phyloP scores from a whole-genome alignment of 2,329 filamentous ascomycete genomes.

The Neonectria hederae region DNA sequence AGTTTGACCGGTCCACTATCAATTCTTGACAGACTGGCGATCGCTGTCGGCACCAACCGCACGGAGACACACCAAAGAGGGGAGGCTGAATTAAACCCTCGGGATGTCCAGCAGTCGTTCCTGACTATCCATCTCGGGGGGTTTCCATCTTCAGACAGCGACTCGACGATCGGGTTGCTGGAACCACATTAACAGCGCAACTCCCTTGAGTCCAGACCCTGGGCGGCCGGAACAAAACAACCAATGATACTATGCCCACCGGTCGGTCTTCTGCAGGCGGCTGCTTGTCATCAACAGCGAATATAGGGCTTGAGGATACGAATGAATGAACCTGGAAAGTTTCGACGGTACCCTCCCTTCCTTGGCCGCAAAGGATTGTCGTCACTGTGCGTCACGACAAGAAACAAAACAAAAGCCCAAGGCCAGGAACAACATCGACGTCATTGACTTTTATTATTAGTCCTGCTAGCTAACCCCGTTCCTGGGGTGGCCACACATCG shows the following conservation, averaged over 20 bases:
- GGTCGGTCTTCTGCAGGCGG: neutral
- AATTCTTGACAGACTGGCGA: neutral
- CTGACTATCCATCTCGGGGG: conserved; percentile 37
- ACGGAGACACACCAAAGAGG: neutral
- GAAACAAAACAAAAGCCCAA: conserved; percentile 14
- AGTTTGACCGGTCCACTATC: neutral
- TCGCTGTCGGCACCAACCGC: neutral
- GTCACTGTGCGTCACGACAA: neutral
- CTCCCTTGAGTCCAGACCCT: conserved; percentile 19
- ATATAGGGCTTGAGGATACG: neutral
- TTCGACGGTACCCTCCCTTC: neutral
- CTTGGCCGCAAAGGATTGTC: neutral
- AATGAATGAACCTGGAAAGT: neutral
- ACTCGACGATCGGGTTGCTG: conserved; percentile 31
- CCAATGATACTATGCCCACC: conserved; percentile 32
- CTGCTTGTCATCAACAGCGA: neutral
- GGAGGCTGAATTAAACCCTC: conserved; percentile 27
- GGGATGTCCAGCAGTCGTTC: conserved; percentile 34
- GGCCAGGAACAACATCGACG: conserved; percentile 29
- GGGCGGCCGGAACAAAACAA: conserved; percentile 33
- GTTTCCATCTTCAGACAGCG: conserved; percentile 36
- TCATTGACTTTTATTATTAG: conserved; percentile 29
- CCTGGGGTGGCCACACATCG: neutral
- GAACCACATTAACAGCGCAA: conserved; percentile 5
- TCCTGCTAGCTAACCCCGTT: neutral